Base-by-base conservation (phyloP, 164 flowering plant genomes). In the Vitis labrusca region DNA sequence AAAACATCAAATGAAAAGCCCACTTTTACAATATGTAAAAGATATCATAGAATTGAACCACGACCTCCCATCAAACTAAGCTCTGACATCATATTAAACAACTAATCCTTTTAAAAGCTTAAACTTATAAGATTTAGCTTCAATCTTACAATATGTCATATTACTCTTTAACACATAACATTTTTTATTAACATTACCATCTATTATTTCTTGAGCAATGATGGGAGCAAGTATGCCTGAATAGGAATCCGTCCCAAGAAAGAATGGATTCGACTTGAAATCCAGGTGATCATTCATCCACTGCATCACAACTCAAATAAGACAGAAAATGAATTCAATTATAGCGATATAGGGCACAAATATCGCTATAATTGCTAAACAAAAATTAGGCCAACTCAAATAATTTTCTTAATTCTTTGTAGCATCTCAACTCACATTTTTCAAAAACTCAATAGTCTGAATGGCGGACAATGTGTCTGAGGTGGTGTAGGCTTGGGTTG, bases 191-290 rank as follows among this genome's bases (percentile, higher is more conserved):
- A 23, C 27, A 59, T 59, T 59, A 59, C 29, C 62, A 15, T 23
- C 8, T 27, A 59, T 4, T 15, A 59, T 59, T 17, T 59, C 32
- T 27, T n/a, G 23, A 3, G 64, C 64, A 30, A 61, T 17, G 48
- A 61, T 30, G 6, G 64, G 64, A 29, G 50, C 10, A 27, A 30
- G 8, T 61, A 61, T 9, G 5, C 64, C 64, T 12, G 64, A 37
- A 37, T 29, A 61, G 3, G 64, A 61, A 61, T 61, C 64, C 16
- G 49, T 32, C 8, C 64, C 64, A 30, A 61, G 4, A n/a, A 30
- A 61, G 15, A 61, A 5, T 16, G 14, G 64, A n/a, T 61, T 61
- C 16, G 64, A 30, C 2, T 9, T 30, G 49, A 61, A 61, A 14
- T n/a, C 37, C 8, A 0, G 64, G 17, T 61, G 64, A 4, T 30